Evolutionary conservation across 1,139 yeast species (phyloP), one percentile per base, ranked within the genome.

Genomic region (Yamadazyma triangularis): DNA sequence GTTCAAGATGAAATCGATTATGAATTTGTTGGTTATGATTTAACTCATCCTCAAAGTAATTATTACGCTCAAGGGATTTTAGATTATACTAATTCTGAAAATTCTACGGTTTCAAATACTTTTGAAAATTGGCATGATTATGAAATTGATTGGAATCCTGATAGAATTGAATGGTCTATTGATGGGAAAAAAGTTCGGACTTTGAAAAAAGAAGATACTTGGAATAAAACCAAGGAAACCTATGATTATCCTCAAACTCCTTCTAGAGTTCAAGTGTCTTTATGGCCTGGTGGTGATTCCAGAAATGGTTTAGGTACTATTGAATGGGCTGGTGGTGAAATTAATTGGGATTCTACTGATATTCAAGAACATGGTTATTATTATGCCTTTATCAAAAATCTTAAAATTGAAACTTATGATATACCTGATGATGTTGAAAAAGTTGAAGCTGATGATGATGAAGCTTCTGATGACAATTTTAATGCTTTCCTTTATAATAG

Each of bases 231-330:
- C 12, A 40, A 73, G 8, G 63, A 75, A 8, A 47, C 50, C 14
- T 86, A 78, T 60, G 58, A 60, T 38, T 89, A 56, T 63, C 97
- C 97, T n/a, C 93, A 86, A 60, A 87, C 96, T 4, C 97, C 97
- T 2, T 68, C 91, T 30, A 75, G 94, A 51, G 60, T 89, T 35
- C 95, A 89, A 60, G 60, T 86, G 34, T 87, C 95, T 4, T 57
- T 89, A 39, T 89, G 97, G 97, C 95, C 97, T 4, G 96, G 85
- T 56, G 96, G 96, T 38, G 73, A 70, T 38, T 60, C 76, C 15
- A 47, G 67, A 29, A 76, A 74, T 51, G 78, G 77, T 23, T 58
- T 64, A 27, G 97, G 96, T 53, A 89, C 96, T 12, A 69, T 80
- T 41, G 82, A 74, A 43, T 89, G 97, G 96, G 95, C 96, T 23